Base-by-base conservation (phyloP, 2,329 filamentous ascomycete species). In the Penicillium decumbens region DNA sequence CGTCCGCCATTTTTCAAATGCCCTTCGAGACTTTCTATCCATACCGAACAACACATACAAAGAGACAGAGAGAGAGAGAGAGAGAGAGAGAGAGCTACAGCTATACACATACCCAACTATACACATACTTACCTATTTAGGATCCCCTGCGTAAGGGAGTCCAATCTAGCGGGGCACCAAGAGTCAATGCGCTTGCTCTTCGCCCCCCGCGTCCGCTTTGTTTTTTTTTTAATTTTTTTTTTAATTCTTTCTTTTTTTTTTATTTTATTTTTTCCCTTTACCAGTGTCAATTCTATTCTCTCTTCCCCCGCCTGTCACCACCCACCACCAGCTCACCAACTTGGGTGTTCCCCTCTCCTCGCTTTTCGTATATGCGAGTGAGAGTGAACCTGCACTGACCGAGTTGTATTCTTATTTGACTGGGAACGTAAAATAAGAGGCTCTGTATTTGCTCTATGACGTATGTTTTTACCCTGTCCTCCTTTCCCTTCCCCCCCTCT, bases 361-460 rank as follows among this genome's bases (percentile, higher is more conserved):
- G 49, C 51, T 51, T 52, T 27, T 27, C 49, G 47, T 53, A 29
- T 43, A 55, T 53, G 44, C 49, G 46, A 40, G 38, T 40, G 38
- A 40, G 39, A 40, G 24, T 43, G 33, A 33, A 9, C 43, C 28
- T 29, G 28, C 27, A 29, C 30, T 27, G 15, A 12, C 18, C 8
- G 29, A 18, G 28, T 15, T 35, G 7, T 33, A 9, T 35, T 35
- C n/a, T 29, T 9, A 29, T 29, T 35, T 35, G 3, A 23, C 33
- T 23, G 15, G 33, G 33, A 15, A 35, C 32, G 32, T 37, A n/a
- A 41, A 25, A 27, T 38, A 28, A 46, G 40, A 49, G 29, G 35
- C 43, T 50, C 46, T 53, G 46, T 37, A 39, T 43, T 41, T 42
- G 53, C 59, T 60, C 56, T 56, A 62, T 62, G 59, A 54, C 53